Conservation (phyloP, 768 basidiomycete species). For the Rhodotorula sphaerocarpa region DNA sequence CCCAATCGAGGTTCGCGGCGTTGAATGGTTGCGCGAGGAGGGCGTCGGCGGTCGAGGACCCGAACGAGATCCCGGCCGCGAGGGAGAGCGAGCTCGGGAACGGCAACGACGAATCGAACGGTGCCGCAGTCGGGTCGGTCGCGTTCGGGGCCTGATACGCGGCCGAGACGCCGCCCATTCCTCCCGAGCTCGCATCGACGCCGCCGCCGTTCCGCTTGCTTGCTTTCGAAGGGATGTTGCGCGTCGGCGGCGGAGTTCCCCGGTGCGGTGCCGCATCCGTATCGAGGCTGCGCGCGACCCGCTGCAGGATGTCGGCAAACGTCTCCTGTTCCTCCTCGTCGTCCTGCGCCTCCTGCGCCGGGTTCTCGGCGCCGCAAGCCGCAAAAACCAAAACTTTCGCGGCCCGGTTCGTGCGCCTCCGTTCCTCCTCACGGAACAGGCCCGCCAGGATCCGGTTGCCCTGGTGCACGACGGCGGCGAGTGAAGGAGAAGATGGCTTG, state of each 20-base stretch:
- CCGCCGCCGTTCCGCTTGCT: neutral
- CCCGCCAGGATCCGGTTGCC: constrained; percentile 25
- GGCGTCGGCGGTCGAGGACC: neutral
- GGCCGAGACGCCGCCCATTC: neutral
- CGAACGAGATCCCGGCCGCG: neutral
- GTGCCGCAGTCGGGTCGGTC: too few species aligned
- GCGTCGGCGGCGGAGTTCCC: constrained; percentile 34
- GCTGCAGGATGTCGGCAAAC: constrained; percentile 32
- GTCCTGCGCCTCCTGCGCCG: neutral
- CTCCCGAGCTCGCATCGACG: neutral
- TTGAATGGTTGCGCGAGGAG: neutral
- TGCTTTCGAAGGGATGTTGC: constrained; percentile 23
- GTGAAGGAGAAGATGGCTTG: constrained; percentile 9
- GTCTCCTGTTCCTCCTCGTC: constrained; percentile 23
- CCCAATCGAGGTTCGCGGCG: neutral
- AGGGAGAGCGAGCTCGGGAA: too few species aligned
- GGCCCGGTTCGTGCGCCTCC: constrained; percentile 12
- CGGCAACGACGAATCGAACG: neutral
- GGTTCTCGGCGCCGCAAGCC: neutral
- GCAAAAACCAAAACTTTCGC: constrained; percentile 23
- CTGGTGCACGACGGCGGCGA: constrained; percentile 20
- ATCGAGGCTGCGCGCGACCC: constrained; percentile 27
- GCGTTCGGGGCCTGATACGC: neutral
- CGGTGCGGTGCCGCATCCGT: constrained; percentile 27
- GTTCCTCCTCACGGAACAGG: constrained; percentile 32